Percentiles rank a stretch among this genome's conserved stretches.
Conservation (phyloP, 2,329 filamentous ascomycete species). For the Pseudocercospora crystallina region DNA sequence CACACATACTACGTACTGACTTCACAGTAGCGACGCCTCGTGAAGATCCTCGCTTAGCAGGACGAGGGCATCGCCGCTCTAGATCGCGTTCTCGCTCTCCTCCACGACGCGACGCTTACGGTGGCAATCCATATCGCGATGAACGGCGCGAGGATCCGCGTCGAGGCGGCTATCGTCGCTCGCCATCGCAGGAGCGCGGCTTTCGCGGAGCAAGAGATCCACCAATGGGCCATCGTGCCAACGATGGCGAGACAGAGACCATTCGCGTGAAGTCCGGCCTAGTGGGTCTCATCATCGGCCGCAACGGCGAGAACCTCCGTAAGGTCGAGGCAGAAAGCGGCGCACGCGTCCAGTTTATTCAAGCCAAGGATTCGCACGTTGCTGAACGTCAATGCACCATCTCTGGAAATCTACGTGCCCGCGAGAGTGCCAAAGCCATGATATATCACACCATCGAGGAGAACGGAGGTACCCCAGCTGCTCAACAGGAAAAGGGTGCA, state of each 20-base stretch:
- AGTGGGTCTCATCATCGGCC: slow-evolving; percentile 86
- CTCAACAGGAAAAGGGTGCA: slow-evolving; percentile 33
- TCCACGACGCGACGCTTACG: slow-evolving; percentile 65
- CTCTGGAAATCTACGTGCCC: slow-evolving; percentile 68
- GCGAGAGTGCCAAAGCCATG: slow-evolving; percentile 75
- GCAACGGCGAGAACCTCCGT: slow-evolving; percentile 83
- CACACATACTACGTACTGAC: too few relatives aligned
- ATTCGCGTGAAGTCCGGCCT: slow-evolving; percentile 84
- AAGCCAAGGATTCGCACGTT: slow-evolving; percentile 68
- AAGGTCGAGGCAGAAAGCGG: slow-evolving; percentile 80
- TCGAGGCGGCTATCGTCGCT: slow-evolving; percentile 61
- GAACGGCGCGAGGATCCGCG: slow-evolving; percentile 72
- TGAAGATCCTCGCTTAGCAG: slow-evolving; percentile 50
- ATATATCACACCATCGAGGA: slow-evolving; percentile 89
- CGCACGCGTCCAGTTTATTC: slow-evolving; percentile 84
- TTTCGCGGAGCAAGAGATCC: slow-evolving; percentile 30
- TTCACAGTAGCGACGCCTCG: slow-evolving; percentile 24
- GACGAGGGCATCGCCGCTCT: slow-evolving; percentile 61
- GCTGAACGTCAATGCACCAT: slow-evolving; percentile 83
- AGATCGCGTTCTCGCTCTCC: slow-evolving; percentile 71
- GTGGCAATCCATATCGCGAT: slow-evolving; percentile 73
- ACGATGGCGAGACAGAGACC: slow-evolving; percentile 73
- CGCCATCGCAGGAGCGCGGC: slow-evolving; percentile 62
- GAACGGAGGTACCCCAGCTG: slow-evolving; percentile 60
- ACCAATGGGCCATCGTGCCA: slow-evolving; percentile 36